Evolutionary conservation across 2,329 filamentous ascomycete species (phyloP), one percentile per base, ranked within the genome.

Genomic region (Penicillium sp.): DNA sequence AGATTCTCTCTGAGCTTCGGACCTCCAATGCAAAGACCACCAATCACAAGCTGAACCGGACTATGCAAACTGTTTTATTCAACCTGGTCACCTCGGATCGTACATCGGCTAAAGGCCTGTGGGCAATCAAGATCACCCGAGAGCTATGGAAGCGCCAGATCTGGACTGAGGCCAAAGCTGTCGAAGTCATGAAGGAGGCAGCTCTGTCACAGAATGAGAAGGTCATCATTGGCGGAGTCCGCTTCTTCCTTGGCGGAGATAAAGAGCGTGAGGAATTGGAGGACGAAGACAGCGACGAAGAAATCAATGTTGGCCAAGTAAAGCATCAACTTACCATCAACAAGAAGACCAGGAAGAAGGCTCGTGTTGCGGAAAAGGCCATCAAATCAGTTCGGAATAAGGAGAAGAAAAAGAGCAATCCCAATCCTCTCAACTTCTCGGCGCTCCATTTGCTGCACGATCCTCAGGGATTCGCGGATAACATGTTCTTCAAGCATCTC

Each of bases 181-280:
- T 97, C n/a, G 91, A 96, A 67, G 90, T 97, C 61, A 97, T 99
- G 92, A 96, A 96, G 75, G 89, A 96, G 74, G 91, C 93, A 0
- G 86, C 88, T 51, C 76, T 99, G 53, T 86, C 90, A 3, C 88
- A 96, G 47, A 96, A 97, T 64, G 90, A 95, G 65, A 99, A 99
- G 76, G 91, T 97, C 3, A 84, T 94, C 26, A 80, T 89, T 6
- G 90, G 91, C 14, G 92, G 90, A 41, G 90, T 95, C 13, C 84
- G 91, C 23, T 99, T 97, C 79, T 99, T 99, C 78, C 81, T 99
- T 0, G 94, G 94, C 23, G 92, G 92, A 32, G 94, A 99, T 72
- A 93, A 96, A 73, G 94, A 97, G 75, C 85, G 92, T 62, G 94
- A 99, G 71, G 93, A 97, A 65, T 80, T 90, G 47, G 90, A 95